phyloP scores from a whole-genome alignment of 2,329 filamentous ascomycete species.

The Trichoderma arundinaceum region DNA sequence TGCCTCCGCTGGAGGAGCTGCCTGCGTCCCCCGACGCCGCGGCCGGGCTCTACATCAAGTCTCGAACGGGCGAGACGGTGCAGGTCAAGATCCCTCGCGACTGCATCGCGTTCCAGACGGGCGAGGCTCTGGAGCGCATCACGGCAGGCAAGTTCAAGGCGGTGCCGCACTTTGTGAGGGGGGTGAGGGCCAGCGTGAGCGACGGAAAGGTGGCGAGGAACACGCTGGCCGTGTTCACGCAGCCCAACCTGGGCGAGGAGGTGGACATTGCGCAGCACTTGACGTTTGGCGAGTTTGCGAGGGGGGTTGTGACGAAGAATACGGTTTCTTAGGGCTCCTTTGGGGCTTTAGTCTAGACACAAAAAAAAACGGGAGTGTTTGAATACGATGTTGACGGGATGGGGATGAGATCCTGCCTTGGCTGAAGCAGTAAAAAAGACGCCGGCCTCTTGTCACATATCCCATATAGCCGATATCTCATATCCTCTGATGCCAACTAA shows the following conservation, averaged over 20 bases:
- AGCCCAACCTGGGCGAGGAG: slow-evolving; percentile 85
- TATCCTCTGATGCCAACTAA: not conserved
- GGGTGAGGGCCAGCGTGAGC: slow-evolving; percentile 63
- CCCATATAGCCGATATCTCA: not conserved
- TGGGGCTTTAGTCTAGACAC: not conserved
- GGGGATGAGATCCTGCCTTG: slow-evolving; percentile 9
- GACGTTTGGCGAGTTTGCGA: slow-evolving; percentile 78
- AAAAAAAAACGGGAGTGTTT: not conserved
- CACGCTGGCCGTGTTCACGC: slow-evolving; percentile 94
- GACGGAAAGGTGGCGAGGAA: slow-evolving; percentile 71
- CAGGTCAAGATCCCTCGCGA: slow-evolving; percentile 91
- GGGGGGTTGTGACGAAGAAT: slow-evolving; percentile 64
- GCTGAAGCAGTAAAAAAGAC: not conserved
- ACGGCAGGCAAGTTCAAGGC: slow-evolving; percentile 91
- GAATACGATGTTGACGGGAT: not conserved
- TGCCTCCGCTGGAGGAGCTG: slow-evolving; percentile 70
- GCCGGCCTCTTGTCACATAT: not conserved
- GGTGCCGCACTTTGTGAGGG: slow-evolving; percentile 93
- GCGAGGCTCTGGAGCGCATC: slow-evolving; percentile 88
- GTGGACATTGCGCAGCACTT: slow-evolving; percentile 71
- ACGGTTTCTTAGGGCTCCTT: slow-evolving; percentile 51
- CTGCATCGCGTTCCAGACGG: slow-evolving; percentile 95
- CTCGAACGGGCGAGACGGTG: slow-evolving; percentile 78
- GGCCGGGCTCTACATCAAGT: slow-evolving; percentile 93
- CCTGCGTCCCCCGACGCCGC: slow-evolving; percentile 77